A percentile compares a stretch with the other conserved stretches of the same genome.
Conservation (phyloP, 306 rosid species). For the Hippophae tibetana region DNA sequence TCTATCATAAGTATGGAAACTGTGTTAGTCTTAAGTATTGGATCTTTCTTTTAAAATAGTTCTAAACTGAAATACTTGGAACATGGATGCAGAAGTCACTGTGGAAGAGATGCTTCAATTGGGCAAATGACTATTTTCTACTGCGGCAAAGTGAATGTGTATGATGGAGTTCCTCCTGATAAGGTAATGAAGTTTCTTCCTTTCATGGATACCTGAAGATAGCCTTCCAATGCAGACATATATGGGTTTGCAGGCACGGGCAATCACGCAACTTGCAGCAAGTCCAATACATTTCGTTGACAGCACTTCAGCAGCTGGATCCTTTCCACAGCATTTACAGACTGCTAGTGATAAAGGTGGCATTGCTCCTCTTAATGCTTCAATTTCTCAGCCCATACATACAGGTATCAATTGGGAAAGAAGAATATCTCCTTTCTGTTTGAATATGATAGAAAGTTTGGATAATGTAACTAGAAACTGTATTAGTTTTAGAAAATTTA, state of each 20-base stretch:
- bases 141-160: slow-evolving; percentile 95
- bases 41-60: neutral
- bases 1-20: no score
- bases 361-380: slow-evolving; percentile 33
- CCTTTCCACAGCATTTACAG: slow-evolving; percentile 41
- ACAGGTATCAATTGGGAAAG: slow-evolving; percentile 44
- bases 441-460: no score
- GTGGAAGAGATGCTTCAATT: slow-evolving; percentile 38
- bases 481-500: no score
- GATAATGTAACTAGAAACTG: no score
- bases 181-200: slow-evolving; percentile 53
- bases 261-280: slow-evolving; percentile 84
- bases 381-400: slow-evolving; percentile 43
- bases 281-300: slow-evolving; percentile 45
- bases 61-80: slow-evolving; percentile 11
- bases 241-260: slow-evolving; percentile 77
- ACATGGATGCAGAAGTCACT: slow-evolving; percentile 50
- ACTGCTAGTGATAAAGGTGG: slow-evolving; percentile 43
- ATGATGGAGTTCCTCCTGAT: slow-evolving; percentile 73
- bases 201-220: slow-evolving; percentile 31
- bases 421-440: neutral
- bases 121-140: slow-evolving; percentile 95
- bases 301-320: slow-evolving; percentile 37
- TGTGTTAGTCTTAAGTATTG: neutral
- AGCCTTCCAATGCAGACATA: slow-evolving; percentile 30